Conservation (phyloP, 768 basidiomycete species). For the Hypholoma fasciculare region DNA sequence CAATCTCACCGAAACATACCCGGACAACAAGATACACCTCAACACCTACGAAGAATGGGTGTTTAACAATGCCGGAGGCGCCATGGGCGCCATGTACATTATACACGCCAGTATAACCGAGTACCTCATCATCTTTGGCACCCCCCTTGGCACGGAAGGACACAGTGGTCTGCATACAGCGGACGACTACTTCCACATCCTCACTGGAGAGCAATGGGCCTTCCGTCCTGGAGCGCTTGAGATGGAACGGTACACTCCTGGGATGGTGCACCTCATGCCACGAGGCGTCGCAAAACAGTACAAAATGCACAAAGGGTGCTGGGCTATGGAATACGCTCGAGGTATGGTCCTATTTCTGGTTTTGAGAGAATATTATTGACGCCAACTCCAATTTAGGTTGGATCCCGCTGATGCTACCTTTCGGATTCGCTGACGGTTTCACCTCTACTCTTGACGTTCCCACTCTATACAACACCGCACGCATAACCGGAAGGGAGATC, state of each 20-base stretch:
- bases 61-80: slow-evolving; percentile 96
- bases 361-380: background rate
- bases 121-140: slow-evolving; percentile 95
- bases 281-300: slow-evolving; percentile 93
- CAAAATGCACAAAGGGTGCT: slow-evolving; percentile 96
- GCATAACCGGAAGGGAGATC: slow-evolving; percentile 84
- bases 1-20: slow-evolving; percentile 76
- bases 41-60: slow-evolving; percentile 83
- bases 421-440: slow-evolving; percentile 84
- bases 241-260: slow-evolving; percentile 84
- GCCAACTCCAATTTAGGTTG: slow-evolving; percentile 62
- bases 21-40: slow-evolving; percentile 52
- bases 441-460: slow-evolving; percentile 88
- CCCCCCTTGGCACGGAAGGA: slow-evolving; percentile 95
- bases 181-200: slow-evolving; percentile 97
- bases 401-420: slow-evolving; percentile 96
- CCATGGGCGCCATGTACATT: slow-evolving; percentile 98
- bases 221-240: slow-evolving; percentile 79
- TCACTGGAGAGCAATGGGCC: slow-evolving; percentile 94
- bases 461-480: slow-evolving; percentile 76
- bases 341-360: slow-evolving; percentile 49
- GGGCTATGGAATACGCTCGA: slow-evolving; percentile 92
- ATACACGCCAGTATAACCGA: slow-evolving; percentile 97
- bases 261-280: slow-evolving; percentile 81
- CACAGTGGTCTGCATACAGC: slow-evolving; percentile 93